A percentile compares a stretch with the other conserved stretches of the same genome.
phyloP scores from a whole-genome alignment of 768 basidiomycete genomes.

The button mushroom (Agaricus bisporus) region DNA sequence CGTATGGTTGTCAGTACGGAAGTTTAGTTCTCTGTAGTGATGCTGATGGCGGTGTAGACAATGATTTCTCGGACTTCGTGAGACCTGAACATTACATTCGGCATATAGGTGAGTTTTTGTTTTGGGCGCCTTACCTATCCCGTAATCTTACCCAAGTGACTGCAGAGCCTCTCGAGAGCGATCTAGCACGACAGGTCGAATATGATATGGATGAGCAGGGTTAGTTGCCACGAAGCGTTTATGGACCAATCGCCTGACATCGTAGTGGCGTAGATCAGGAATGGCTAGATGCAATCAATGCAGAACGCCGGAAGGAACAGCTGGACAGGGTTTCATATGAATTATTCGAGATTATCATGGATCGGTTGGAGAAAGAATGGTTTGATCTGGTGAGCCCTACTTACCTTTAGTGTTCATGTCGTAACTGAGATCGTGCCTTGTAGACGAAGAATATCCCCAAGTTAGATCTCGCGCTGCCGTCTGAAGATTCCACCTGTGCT shows the following conservation, averaged over 20 bases:
- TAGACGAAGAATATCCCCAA: conserved; percentile 94
- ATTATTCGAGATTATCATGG: conserved; percentile 94
- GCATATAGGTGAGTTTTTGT: conserved; percentile 63
- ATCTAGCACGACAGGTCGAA: conserved; percentile 89
- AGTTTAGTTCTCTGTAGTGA: background rate
- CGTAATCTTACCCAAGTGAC: conserved; percentile 1
- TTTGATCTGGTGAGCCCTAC: conserved; percentile 73
- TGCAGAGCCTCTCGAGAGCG: conserved; percentile 85
- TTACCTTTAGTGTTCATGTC: background rate
- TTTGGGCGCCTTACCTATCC: background rate
- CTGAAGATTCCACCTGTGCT: conserved; percentile 93
- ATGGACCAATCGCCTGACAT: background rate
- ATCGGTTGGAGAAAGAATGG: conserved; percentile 98
- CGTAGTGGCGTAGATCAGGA: conserved; percentile 62
- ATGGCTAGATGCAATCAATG: conserved; percentile 86
- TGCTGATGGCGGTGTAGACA: conserved; percentile 21
- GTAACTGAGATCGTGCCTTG: background rate
- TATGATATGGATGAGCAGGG: conserved; percentile 99
- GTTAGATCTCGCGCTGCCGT: conserved; percentile 78
- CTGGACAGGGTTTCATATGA: conserved; percentile 73
- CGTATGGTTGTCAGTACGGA: conserved; percentile 64
- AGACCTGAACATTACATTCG: conserved; percentile 86
- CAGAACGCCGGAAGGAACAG: conserved; percentile 73
- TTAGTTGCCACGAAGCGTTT: conserved; percentile 21
- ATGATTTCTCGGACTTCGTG: conserved; percentile 65